Evolutionary conservation across 768 basidiomycete genomes (phyloP).

Genomic region (Daedaleopsis nitida): DNA sequence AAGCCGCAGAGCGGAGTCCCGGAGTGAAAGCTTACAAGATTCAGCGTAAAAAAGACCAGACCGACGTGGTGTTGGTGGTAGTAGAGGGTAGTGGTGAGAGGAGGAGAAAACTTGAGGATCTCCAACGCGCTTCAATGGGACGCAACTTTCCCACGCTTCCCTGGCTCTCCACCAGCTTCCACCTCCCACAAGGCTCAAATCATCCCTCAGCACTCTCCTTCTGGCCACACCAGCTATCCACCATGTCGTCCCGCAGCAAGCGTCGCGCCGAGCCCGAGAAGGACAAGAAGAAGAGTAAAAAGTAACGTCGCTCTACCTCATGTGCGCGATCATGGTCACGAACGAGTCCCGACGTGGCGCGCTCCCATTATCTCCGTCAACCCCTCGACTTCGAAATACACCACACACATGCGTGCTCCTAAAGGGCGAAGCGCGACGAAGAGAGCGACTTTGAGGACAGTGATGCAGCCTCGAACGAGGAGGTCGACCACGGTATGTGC

Average conservation of each 20-base stretch:
- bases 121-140: no score
- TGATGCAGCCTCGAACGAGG: conserved; percentile 23
- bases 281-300: conserved; percentile 35
- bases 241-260: conserved; percentile 32
- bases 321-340: conserved; percentile 1
- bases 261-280: conserved; percentile 36
- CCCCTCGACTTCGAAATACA: not conserved
- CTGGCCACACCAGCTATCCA: not conserved
- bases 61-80: not conserved
- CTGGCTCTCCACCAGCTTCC: not conserved
- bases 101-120: no score
- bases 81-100: no score
- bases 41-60: not conserved
- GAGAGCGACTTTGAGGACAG: conserved; percentile 29
- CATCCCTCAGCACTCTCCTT: not conserved
- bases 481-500: conserved; percentile 28
- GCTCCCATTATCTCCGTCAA: not conserved
- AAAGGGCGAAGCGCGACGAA: conserved; percentile 31
- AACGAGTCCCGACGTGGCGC: conserved; percentile 22
- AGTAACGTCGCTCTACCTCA: conserved; percentile 26
- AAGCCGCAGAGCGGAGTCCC: not conserved
- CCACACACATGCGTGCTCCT: not conserved
- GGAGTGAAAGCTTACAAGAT: not conserved
- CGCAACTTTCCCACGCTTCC: no score
- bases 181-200: not conserved